Base-by-base conservation (phyloP, 805 yeast genomes). In the Candida nitratophila region DNA sequence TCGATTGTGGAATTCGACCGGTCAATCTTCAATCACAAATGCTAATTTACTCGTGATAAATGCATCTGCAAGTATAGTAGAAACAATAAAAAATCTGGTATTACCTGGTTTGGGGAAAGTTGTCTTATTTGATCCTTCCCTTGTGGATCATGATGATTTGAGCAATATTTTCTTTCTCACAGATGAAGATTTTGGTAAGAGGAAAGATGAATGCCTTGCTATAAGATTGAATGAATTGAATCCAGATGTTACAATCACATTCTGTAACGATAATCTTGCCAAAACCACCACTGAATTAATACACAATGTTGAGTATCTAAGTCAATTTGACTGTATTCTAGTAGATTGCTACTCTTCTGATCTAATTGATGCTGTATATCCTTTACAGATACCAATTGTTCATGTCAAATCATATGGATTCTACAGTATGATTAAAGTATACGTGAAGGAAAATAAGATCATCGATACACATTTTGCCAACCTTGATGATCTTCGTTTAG, bases 1-100 rank as follows among this genome's bases (percentile, higher is more conserved):
- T 46, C 74, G 97, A 32, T 65, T 91, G 15, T 91, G 98, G 98
- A 89, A 86, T 1, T 55, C 73, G 0, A 61, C 71, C 11, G 99
- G 97, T 3, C 99, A 91, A 55, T 46, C 60, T 4, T 66, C 69
- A 7, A 67, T 91, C 16, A 76, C 76, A 29, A 54, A 57, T 2
- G 68, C 90, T 0, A 79, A 74, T 44, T 70, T 89, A 3, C 75
- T 88, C 44, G 60, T 88, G 3, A 52, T 88, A 2, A 76, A 78
- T 38, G 79, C 79, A 5, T 68, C 77, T 1, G 55, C 80, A 0
- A 68, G 81, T 0, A 78, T 83, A 1, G 71, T 80, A 3, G 98
- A 91, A 60, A 63, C 77, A 3, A 60, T 84, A 33, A 90, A 91
- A 67, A 88, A 89, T 60, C 65, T 91, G 45, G 77, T 85, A 1